These are phyloP conservation scores for Quercus wislizeni DNA, from an alignment of 306 rosid species.

Conservation along the genomic window DNA sequence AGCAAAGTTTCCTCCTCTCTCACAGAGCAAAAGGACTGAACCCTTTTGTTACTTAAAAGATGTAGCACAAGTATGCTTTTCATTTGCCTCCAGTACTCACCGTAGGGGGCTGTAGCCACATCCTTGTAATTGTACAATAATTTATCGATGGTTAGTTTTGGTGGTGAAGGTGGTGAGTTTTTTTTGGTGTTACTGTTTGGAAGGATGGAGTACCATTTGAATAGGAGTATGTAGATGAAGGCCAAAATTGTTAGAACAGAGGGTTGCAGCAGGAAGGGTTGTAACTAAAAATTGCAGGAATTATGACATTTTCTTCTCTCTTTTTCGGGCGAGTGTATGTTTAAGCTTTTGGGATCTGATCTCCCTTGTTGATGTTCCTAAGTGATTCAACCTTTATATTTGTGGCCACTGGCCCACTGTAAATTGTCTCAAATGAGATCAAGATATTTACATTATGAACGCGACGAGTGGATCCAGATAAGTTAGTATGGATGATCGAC, in stretches of 20 bases:
- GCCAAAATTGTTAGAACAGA: not conserved
- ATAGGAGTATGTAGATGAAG: not conserved
- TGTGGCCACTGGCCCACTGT: too few species aligned
- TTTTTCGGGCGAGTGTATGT: not conserved
- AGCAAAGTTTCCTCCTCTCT: constrained; percentile 28
- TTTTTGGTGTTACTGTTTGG: not conserved
- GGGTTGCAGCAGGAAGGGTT: not conserved
- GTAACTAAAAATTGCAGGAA: not conserved
- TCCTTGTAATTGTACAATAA: constrained; percentile 41
- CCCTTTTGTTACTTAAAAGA: constrained; percentile 27
- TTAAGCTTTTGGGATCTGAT: not conserved
- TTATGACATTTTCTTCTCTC: not conserved
- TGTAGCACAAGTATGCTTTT: constrained; percentile 34
- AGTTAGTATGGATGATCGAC: too few species aligned
- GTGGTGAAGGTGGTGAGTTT: constrained; percentile 48
- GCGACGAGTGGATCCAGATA: too few species aligned
- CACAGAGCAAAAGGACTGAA: constrained; percentile 13
- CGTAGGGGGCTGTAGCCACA: constrained; percentile 31
- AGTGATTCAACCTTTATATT: too few species aligned
- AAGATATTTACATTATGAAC: too few species aligned
- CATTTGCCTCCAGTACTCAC: constrained; percentile 51
- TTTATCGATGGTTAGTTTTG: constrained; percentile 46
- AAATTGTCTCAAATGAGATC: too few species aligned
- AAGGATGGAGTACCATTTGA: constrained; percentile 17
- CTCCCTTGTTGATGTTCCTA: not conserved